These are phyloP conservation scores for Fagus sylvatica DNA, from an alignment of 306 rosid genomes.

Conservation along the genomic window DNA sequence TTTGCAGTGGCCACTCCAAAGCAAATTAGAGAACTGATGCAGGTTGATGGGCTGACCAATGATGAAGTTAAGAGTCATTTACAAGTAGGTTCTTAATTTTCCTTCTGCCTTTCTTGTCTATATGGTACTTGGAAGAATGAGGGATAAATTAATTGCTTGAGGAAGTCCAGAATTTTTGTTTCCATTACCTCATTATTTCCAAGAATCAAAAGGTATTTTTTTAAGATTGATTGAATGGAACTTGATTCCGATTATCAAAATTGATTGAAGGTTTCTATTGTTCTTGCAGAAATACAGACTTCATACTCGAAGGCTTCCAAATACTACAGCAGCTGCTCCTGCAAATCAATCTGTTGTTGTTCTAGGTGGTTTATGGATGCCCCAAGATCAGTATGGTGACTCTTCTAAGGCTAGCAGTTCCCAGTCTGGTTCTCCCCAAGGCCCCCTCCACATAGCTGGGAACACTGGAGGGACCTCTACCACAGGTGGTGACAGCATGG, in stretches of 20 bases:
- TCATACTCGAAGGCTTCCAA: slow-evolving; percentile 79
- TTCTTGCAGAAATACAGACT: slow-evolving; percentile 88
- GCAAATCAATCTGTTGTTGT: slow-evolving; percentile 55
- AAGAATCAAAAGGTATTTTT: not conserved
- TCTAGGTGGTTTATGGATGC: slow-evolving; percentile 77
- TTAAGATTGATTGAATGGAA: slow-evolving; percentile 18
- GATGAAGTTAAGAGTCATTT: slow-evolving; percentile 99
- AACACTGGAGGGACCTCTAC: slow-evolving; percentile 62
- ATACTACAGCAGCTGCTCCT: slow-evolving; percentile 27
- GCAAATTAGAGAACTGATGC: slow-evolving; percentile 98
- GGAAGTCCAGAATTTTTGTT: not conserved
- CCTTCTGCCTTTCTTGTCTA: not conserved
- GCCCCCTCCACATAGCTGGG: slow-evolving; percentile 79
- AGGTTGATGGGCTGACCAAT: slow-evolving; percentile 94
- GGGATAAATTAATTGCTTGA: slow-evolving; percentile 8
- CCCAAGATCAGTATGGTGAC: slow-evolving; percentile 68
- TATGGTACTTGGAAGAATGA: slow-evolving; percentile 8
- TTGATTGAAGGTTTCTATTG: slow-evolving; percentile 9
- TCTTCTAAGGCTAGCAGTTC: slow-evolving; percentile 79
- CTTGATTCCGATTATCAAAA: slow-evolving; percentile 17
- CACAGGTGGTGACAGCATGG: slow-evolving; percentile 62
- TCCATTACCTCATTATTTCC: not conserved
- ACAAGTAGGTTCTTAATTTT: slow-evolving; percentile 60
- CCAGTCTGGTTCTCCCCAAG: slow-evolving; percentile 86
- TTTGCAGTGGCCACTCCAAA: slow-evolving; percentile 92